Base-by-base conservation (phyloP, 2,329 filamentous ascomycete genomes). In the Microsporum canis region DNA sequence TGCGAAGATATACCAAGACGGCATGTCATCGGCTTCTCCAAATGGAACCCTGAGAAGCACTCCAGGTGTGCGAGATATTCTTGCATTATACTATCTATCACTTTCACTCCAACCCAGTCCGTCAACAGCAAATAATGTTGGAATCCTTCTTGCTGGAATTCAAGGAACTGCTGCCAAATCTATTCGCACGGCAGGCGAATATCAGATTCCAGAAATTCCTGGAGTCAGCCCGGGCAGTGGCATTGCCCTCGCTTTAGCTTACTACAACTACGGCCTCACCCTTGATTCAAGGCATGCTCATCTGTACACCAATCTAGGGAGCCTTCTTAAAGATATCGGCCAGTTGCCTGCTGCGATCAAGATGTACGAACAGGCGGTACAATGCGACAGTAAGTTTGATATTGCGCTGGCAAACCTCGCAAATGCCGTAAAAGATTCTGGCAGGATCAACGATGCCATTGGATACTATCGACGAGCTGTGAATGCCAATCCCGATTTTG, bases 91-190 rank as follows among this genome's bases (percentile, higher is more conserved):
- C 72, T 99, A 99, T 70, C 80, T 99, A 2, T 99, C 94, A 0
- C 78, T 99, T 2, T 95, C 94, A 0, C 80, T 99, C 1, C 94
- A 96, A 65, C 91, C 94, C 56, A 97, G 94, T 68, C 94, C 94
- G 1, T 99, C 94, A 0, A 99, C 94, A 0, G 94, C 94, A 0
- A 99, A 99, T 71, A 99, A 99, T 71, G 91, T 99, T 10, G 94
- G 94, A 2, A 99, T 99, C 60, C 80, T 99, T 33, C 83, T 99
- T n/a, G 94, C 94, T 3, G 89, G 94, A 61, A 88, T 97, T 23
- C 94, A 96, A 70, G 91, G 95, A 67, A 79, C 79, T 31, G 75
- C 75, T 2, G 74, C 76, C 6, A 79, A 76, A 61, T 66, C 69
- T 58, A 63, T 73, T 63, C 69, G 69, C 10, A 65, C 70, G 2